Base-by-base conservation (phyloP, 2,329 filamentous ascomycete genomes). In the Claviceps humidiphila region DNA sequence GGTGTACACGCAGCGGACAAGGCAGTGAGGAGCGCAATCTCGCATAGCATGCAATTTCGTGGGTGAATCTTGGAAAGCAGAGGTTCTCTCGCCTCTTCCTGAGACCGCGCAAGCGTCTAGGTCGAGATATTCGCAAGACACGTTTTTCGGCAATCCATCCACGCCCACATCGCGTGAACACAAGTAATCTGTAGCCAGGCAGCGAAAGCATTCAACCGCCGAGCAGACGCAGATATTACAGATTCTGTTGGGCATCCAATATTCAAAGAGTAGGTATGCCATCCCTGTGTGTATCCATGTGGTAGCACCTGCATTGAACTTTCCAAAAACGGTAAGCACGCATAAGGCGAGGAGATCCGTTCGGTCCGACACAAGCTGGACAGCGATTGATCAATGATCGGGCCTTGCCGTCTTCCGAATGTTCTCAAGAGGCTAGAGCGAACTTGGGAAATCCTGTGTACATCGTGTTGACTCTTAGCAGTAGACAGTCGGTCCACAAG, bases 351-450 rank as follows among this genome's bases (percentile, higher is more conserved):
- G 39, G 49, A 24, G 30, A 43, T 34, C 49, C n/a, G 41, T 45
- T 50, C 49, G 41, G 49, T 50, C 49, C 49, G 49, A 50, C 40
- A n/a, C 5, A 16, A 48, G 47, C 47, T 16, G 37, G 14, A 40
- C 4, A 26, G 5, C 37, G 20, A 40, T 26, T 24, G 9, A 34
- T 48, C 46, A 40, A 17, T 24, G 9, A 34, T 48, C 46, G 34
- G 34, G 39, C 42, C 20, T 22, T 26, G 11, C 13, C 22, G 17
- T 37, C 5, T 17, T 9, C 30, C 30, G 30, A 34, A 11, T 34
- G 30, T 11, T 22, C 45, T 22, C 17, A 14, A 39, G 39, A 38
- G 16, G 44, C 5, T 16, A 16, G 44, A 43, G 4, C 8, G n/a
- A 47, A 47, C 44, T 20, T n/a, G 16, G 7, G 30, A 11, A 47